Evolutionary conservation across 2,329 filamentous ascomycete species (phyloP).

Genomic region (Microascus cirrosus): DNA sequence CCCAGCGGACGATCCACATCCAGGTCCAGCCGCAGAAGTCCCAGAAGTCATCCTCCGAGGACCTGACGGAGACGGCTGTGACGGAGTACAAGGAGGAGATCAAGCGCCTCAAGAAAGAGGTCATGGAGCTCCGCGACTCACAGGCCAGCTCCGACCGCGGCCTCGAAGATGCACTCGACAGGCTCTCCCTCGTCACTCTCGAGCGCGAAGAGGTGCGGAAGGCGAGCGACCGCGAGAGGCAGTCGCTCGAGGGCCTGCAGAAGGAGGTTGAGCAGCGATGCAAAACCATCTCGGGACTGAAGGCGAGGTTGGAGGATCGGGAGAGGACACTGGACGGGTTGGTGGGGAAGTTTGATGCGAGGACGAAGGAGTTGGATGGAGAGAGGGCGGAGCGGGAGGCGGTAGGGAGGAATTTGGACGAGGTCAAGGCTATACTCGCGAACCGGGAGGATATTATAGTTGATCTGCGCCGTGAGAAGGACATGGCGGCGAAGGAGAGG

Average conservation of each 20-base stretch:
- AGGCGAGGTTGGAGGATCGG: neutral
- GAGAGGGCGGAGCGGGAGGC: neutral
- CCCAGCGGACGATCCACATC: constrained; percentile 3
- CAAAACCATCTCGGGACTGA: neutral
- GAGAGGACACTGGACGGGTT: neutral
- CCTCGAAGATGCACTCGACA: constrained; percentile 2
- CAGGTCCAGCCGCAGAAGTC: constrained; percentile 2
- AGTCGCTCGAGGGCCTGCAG: neutral
- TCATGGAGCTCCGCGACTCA: neutral
- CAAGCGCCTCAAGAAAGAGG: neutral
- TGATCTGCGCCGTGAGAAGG: neutral
- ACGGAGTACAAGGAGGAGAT: constrained; percentile 2
- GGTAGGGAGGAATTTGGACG: neutral
- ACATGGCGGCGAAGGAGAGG: neutral
- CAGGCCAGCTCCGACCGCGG: constrained; percentile 1
- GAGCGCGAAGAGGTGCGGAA: neutral
- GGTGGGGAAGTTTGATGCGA: neutral
- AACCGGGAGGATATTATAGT: neutral
- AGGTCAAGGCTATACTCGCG: neutral
- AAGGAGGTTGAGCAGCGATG: neutral
- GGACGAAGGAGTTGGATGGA: neutral
- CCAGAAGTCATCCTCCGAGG: neutral
- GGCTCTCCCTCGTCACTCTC: neutral
- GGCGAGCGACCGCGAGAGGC: neutral
- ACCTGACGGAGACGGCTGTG: neutral